Evolutionary conservation across 768 basidiomycete genomes (phyloP).

Genomic region (Tylopilus vinaceipallidus): DNA sequence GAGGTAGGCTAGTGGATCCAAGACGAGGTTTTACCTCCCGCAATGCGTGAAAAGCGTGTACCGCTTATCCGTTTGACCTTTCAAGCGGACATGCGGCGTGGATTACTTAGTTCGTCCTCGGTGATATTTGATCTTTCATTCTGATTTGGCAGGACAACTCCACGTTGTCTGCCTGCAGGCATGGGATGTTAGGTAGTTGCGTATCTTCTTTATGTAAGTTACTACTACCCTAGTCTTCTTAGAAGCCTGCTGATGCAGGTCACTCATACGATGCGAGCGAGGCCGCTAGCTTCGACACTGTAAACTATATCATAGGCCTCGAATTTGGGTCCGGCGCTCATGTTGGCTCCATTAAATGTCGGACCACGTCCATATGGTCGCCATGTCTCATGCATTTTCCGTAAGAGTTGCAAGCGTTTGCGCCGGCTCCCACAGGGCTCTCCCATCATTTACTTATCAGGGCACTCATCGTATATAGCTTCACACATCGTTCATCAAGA

Average conservation of each 20-base stretch:
- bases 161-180: slow-evolving; percentile 84
- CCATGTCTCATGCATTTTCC: slow-evolving; percentile 6
- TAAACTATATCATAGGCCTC: background rate
- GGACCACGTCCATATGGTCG: background rate
- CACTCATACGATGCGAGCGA: background rate
- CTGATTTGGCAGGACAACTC: slow-evolving; percentile 49
- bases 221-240: slow-evolving; percentile 12
- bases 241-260: background rate
- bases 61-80: slow-evolving; percentile 51
- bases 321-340: background rate
- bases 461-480: slow-evolving; percentile 37
- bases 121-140: slow-evolving; percentile 43
- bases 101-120: slow-evolving; percentile 33
- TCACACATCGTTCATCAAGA: slow-evolving; percentile 31
- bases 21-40: slow-evolving; percentile 41
- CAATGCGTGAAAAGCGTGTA: slow-evolving; percentile 50
- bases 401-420: slow-evolving; percentile 12
- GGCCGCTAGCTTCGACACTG: background rate
- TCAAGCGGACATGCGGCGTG: slow-evolving; percentile 30
- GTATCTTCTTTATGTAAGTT: slow-evolving; percentile 47
- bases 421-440: slow-evolving; percentile 31
- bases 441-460: slow-evolving; percentile 56
- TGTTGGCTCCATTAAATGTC: background rate
- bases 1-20: slow-evolving; percentile 22
- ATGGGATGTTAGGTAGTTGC: slow-evolving; percentile 39